Evolutionary conservation across 2,329 filamentous ascomycete species (phyloP), one percentile per base, ranked within the genome.

Genomic region (Fusarium succisae): DNA sequence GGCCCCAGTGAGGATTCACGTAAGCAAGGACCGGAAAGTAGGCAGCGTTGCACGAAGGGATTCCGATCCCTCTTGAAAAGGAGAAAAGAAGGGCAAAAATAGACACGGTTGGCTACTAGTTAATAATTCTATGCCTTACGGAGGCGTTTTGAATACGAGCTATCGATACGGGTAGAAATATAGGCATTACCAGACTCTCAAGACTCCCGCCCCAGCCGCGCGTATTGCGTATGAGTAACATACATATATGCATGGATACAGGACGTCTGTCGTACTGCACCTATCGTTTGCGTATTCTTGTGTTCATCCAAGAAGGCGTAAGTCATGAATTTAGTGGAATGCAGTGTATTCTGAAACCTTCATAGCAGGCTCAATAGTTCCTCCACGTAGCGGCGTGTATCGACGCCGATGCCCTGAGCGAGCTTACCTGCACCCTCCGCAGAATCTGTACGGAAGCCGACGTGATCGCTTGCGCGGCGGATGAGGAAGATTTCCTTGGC

Each of bases 341-440:
- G 48, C 30, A 54, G 64, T 35, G 44, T 47, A 55, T 35, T 45
- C 28, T 20, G 37, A 54, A 41, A 56, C 47, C 58, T 26, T 73
- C 67, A 83, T 38, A 84, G 68, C 78, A 94, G 80, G 78, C 87
- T 93, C 80, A 95, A 83, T 63, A 95, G 80, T 3, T 90, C 91
- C 80, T 95, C 93, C 8, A 95, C 90, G 81, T 95, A 95, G 79
- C 88, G 89, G 80, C 91, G 88, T 37, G 93, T 94, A 84, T 95
- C 93, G 39, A 95, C 87, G 0, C 93, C 93, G 72, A 95, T 94
- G 0, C 93, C 93, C 77, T 93, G 91, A 0, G 89, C 90, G 73
- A 94, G 81, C 63, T 88, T 87, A 26, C 86, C 88, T 4, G 91
- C 88, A 7, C 89, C 89, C 30, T 88, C 88, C 20, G 83, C 78